These are phyloP conservation scores for Termitomyces sp. DNA, from an alignment of 768 basidiomycete genomes.

Conservation along the genomic window DNA sequence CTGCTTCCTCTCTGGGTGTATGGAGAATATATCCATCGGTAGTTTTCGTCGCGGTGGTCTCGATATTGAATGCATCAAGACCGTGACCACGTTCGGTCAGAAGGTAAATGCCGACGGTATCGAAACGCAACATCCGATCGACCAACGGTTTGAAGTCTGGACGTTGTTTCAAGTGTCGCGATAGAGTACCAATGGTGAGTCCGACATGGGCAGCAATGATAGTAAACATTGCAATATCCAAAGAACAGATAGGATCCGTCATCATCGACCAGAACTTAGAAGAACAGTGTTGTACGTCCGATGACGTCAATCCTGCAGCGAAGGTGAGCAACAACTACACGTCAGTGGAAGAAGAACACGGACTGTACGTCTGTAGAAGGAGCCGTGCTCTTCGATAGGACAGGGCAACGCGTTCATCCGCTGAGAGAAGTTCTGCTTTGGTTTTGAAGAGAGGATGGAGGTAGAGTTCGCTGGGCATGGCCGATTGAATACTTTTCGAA, in stretches of 20 bases:
- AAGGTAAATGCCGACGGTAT: slow-evolving; percentile 48
- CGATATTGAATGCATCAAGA: slow-evolving; percentile 54
- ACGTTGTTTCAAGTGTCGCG: slow-evolving; percentile 39
- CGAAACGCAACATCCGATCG: slow-evolving; percentile 43
- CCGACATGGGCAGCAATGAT: slow-evolving; percentile 48
- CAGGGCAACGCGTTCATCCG: slow-evolving; percentile 39
- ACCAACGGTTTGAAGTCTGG: slow-evolving; percentile 46
- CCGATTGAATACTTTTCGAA: neutral
- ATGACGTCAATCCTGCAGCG: slow-evolving; percentile 32
- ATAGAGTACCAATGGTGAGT: slow-evolving; percentile 47
- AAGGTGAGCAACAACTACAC: slow-evolving; percentile 5
- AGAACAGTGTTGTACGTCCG: slow-evolving; percentile 44
- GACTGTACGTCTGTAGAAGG: slow-evolving; percentile 45
- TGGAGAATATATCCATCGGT: slow-evolving; percentile 46
- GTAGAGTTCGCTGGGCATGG: slow-evolving; percentile 33
- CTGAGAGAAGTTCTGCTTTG: slow-evolving; percentile 36
- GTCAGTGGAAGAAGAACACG: slow-evolving; percentile 14
- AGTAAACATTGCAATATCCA: slow-evolving; percentile 49
- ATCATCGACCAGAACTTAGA: slow-evolving; percentile 48
- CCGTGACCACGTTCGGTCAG: slow-evolving; percentile 55
- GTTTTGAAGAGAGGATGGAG: slow-evolving; percentile 41
- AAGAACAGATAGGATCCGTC: slow-evolving; percentile 43
- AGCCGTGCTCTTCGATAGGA: slow-evolving; percentile 46
- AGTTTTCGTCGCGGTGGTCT: slow-evolving; percentile 52
- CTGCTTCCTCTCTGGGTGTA: slow-evolving; percentile 51